phyloP scores from a whole-genome alignment of 441 rosid species.

The Kokia cookei region DNA sequence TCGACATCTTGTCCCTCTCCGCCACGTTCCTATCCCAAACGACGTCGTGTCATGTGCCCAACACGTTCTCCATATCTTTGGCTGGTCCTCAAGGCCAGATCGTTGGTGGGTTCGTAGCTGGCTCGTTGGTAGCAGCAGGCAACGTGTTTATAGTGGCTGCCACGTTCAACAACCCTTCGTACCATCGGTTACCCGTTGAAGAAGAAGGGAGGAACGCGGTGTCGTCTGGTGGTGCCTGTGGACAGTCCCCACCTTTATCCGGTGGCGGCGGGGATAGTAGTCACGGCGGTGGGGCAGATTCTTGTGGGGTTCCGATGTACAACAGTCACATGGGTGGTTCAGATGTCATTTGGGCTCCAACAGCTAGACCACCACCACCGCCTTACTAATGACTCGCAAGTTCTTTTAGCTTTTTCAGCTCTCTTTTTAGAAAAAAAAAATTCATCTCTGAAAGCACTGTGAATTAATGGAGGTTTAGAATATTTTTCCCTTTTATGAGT shows the following conservation, averaged over 20 bases:
- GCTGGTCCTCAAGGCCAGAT: slow-evolving; percentile 90
- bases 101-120: slow-evolving; percentile 76
- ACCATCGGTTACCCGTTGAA: slow-evolving; percentile 42
- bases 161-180: slow-evolving; percentile 58
- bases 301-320: slow-evolving; percentile 57
- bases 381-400: slow-evolving; percentile 22
- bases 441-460: background rate
- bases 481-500: background rate
- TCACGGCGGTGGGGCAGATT: slow-evolving; percentile 33
- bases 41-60: slow-evolving; percentile 38
- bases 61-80: slow-evolving; percentile 56
- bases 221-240: slow-evolving; percentile 31
- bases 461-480: slow-evolving; percentile 1
- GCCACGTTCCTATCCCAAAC: slow-evolving; percentile 62
- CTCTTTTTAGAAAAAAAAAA: background rate
- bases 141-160: slow-evolving; percentile 69
- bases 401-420: background rate
- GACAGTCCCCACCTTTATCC: slow-evolving; percentile 51
- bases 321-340: slow-evolving; percentile 49
- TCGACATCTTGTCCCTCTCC: slow-evolving; percentile 76
- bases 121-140: slow-evolving; percentile 57
- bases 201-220: slow-evolving; percentile 37
- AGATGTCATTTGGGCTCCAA: slow-evolving; percentile 76
- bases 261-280: slow-evolving; percentile 46
- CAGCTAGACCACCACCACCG: slow-evolving; percentile 61